phyloP scores from a whole-genome alignment of 2,329 filamentous ascomycete genomes.

The Colletotrichum cordylinicola region DNA sequence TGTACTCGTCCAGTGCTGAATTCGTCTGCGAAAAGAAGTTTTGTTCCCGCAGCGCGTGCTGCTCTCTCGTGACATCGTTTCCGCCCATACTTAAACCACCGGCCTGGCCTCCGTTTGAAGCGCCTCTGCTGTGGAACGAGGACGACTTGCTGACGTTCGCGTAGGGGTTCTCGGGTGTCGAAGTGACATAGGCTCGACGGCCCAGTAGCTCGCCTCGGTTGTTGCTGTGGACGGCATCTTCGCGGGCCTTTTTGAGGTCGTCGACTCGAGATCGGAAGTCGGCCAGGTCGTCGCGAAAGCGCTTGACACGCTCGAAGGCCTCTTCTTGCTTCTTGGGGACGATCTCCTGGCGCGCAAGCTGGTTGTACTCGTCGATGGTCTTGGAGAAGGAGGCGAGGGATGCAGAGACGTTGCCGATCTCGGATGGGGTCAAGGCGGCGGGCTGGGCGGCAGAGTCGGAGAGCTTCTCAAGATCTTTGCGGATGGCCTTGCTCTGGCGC shows the following conservation, averaged over 20 bases:
- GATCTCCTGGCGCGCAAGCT: conserved; percentile 85
- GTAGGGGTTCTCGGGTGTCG: conserved; percentile 91
- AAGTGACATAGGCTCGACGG: conserved; percentile 79
- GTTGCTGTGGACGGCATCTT: conserved; percentile 70
- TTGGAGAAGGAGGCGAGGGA: conserved; percentile 83
- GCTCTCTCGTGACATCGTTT: conserved; percentile 74
- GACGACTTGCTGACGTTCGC: conserved; percentile 55
- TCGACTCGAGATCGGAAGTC: conserved; percentile 83
- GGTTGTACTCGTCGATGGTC: conserved; percentile 90
- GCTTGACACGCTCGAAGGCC: conserved; percentile 82
- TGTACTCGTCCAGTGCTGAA: conserved; percentile 88
- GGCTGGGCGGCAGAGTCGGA: conserved; percentile 63
- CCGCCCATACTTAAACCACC: conserved; percentile 53
- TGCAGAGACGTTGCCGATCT: conserved; percentile 74
- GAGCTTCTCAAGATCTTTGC: conserved; percentile 76
- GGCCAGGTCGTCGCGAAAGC: conserved; percentile 81
- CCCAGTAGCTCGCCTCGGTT: conserved; percentile 86
- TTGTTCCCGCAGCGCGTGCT: conserved; percentile 87
- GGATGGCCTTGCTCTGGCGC: conserved; percentile 82
- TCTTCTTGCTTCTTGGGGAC: conserved; percentile 92
- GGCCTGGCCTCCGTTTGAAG: conserved; percentile 36
- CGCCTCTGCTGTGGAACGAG: conserved; percentile 48
- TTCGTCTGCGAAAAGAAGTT: conserved; percentile 85
- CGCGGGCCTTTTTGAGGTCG: conserved; percentile 75
- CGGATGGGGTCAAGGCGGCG: conserved; percentile 62